Percentiles rank a stretch among this genome's conserved stretches.
Evolutionary conservation across 176 grass and related monocot species (phyloP).

Genomic region (Paspalum vaginatum): DNA sequence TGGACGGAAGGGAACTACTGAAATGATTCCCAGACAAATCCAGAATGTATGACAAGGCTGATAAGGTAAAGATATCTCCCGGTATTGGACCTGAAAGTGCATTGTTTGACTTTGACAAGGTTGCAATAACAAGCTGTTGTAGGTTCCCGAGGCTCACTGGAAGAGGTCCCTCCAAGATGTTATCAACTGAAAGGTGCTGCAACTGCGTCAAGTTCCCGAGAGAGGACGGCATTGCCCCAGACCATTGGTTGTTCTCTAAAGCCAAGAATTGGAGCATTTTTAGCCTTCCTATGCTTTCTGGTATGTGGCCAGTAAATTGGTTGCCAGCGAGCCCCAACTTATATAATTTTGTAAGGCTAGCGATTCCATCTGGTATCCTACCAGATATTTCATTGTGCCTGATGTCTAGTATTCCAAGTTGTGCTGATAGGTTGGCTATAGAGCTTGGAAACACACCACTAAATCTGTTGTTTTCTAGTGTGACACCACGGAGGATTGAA

Average conservation of each 20-base stretch:
- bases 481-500: slow-evolving; percentile 28
- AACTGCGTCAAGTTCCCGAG: slow-evolving; percentile 44
- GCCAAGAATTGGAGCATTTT: slow-evolving; percentile 42
- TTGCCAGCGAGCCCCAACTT: slow-evolving; percentile 37
- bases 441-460: slow-evolving; percentile 24
- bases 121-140: too few relatives aligned
- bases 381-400: slow-evolving; percentile 44
- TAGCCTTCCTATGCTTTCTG: slow-evolving; percentile 45
- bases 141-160: too few relatives aligned
- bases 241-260: slow-evolving; percentile 37
- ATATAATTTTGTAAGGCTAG: slow-evolving; percentile 32
- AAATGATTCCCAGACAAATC: slow-evolving; percentile 46
- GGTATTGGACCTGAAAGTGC: slow-evolving; percentile 18
- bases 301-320: slow-evolving; percentile 35
- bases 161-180: slow-evolving; percentile 6
- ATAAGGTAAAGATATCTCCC: neutral
- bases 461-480: slow-evolving; percentile 38
- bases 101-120: too few relatives aligned
- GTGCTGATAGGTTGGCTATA: slow-evolving; percentile 39
- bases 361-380: slow-evolving; percentile 30
- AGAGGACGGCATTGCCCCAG: slow-evolving; percentile 33
- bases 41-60: slow-evolving; percentile 15
- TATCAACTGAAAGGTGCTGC: slow-evolving; percentile 5
- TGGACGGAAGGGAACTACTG: slow-evolving; percentile 30
- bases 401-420: slow-evolving; percentile 34